These are phyloP conservation scores for Claviceps paspali DNA, from an alignment of 2,329 filamentous ascomycete genomes.

Conservation along the genomic window DNA sequence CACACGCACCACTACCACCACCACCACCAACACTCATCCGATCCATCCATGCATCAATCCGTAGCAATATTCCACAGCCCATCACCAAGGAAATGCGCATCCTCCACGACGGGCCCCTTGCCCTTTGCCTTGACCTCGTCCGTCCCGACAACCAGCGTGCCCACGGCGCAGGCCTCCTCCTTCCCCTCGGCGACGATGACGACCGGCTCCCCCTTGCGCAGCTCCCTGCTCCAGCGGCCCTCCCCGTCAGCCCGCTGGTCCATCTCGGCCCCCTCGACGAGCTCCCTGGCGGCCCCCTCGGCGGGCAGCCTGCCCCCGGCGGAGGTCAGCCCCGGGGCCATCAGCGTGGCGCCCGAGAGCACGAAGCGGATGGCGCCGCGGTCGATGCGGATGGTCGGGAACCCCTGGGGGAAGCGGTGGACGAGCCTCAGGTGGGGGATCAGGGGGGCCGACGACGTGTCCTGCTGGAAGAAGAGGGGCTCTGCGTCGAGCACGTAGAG, in stretches of 20 bases:
- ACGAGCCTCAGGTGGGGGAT: conserved; percentile 81
- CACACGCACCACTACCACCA: too few species aligned
- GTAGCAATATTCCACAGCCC: conserved; percentile 66
- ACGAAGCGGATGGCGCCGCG: conserved; percentile 95
- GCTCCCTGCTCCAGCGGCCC: conserved; percentile 46
- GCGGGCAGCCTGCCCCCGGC: conserved; percentile 65
- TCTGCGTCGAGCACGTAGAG: conserved; percentile 69
- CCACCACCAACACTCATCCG: too few species aligned
- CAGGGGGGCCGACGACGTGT: conserved; percentile 45
- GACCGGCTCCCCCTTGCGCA: conserved; percentile 70
- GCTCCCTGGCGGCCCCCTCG: conserved; percentile 18
- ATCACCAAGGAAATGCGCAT: conserved; percentile 86
- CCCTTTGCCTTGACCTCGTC: conserved; percentile 87
- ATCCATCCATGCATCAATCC: conserved; percentile 27
- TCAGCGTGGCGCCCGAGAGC: conserved; percentile 79
- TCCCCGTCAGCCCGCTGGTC: conserved; percentile 29
- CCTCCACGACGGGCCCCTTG: conserved; percentile 88
- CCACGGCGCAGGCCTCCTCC: conserved; percentile 77
- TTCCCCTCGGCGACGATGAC: conserved; percentile 90
- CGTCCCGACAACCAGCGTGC: conserved; percentile 68
- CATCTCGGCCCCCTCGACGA: conserved; percentile 27
- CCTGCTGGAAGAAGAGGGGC: conserved; percentile 85
- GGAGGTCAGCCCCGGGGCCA: conserved; percentile 87
- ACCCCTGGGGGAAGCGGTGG: conserved; percentile 74
- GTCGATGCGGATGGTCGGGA: conserved; percentile 79